Evolutionary conservation across 371 early-diverging fungal genomes (phyloP).

Genomic region (Apophysomyces sp.): DNA sequence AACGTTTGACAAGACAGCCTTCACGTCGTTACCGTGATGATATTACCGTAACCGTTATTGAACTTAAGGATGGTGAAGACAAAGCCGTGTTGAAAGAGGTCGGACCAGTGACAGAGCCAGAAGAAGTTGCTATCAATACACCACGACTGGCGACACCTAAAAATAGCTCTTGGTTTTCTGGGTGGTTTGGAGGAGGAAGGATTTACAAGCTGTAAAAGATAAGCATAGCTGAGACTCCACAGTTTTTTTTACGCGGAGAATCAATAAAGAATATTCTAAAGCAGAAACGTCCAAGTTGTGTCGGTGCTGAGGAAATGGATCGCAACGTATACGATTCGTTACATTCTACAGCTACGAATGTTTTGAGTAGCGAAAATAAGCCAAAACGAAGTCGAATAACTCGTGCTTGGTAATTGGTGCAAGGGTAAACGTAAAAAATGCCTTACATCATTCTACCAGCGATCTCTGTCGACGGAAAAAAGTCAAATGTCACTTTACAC

Average conservation of each 20-base stretch:
- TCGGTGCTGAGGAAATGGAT: not conserved
- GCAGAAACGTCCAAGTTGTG: no score
- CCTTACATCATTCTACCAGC: conserved; percentile 8
- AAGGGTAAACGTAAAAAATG: not conserved
- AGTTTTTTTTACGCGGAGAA: no score
- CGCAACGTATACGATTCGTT: not conserved
- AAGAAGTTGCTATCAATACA: conserved; percentile 22
- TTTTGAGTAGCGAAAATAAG: not conserved
- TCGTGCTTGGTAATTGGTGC: conserved; percentile 25
- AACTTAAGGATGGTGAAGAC: conserved; percentile 44
- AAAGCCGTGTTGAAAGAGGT: conserved; percentile 12
- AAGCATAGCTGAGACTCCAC: not conserved
- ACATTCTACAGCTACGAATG: not conserved
- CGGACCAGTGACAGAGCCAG: conserved; percentile 26
- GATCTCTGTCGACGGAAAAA: conserved; percentile 39
- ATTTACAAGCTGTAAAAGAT: not conserved
- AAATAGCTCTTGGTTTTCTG: conserved; percentile 30
- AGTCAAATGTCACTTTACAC: conserved; percentile 29
- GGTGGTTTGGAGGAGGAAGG: conserved; percentile 18
- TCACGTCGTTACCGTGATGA: conserved; percentile 89
- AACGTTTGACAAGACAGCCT: conserved; percentile 40
- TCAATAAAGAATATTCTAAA: no score
- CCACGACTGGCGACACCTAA: conserved; percentile 24
- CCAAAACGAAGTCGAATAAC: conserved; percentile 14
- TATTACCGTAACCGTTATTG: conserved; percentile 88